These are phyloP conservation scores for Globisporangium ultimum DNA, from an alignment of 352 stramenopile species.

Conservation along the genomic window DNA sequence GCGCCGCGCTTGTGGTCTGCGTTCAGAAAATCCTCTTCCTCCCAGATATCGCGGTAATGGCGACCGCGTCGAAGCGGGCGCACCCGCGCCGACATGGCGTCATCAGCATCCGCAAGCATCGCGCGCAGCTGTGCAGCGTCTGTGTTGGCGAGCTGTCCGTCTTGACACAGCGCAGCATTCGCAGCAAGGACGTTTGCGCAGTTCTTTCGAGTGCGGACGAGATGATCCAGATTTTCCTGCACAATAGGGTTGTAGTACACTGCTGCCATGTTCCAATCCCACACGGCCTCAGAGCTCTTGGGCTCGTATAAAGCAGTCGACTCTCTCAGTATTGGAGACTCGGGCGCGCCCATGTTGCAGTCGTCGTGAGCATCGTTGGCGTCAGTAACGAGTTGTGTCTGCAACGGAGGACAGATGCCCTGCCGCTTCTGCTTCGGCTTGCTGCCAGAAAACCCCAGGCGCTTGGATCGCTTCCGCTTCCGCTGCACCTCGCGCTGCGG, in stretches of 20 bases:
- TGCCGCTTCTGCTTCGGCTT: constrained; percentile 17
- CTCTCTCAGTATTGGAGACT: constrained; percentile 41
- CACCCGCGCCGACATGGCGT: constrained; percentile 22
- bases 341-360: constrained; percentile 15
- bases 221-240: constrained; percentile 51
- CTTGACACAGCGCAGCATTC: constrained; percentile 26
- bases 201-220: constrained; percentile 45
- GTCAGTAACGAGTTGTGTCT: constrained; percentile 24
- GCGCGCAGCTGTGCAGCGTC: constrained; percentile 39
- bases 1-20: constrained; percentile 22
- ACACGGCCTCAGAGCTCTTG: constrained; percentile 30
- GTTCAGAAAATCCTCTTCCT: constrained; percentile 64
- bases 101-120: constrained; percentile 42
- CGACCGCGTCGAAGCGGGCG: constrained; percentile 46
- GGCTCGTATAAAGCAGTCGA: constrained; percentile 41
- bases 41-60: constrained; percentile 74
- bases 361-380: constrained; percentile 11
- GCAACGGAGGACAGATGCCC: constrained; percentile 11
- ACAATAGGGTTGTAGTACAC: constrained; percentile 51
- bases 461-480: constrained; percentile 49
- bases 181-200: constrained; percentile 51
- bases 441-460: constrained; percentile 27
- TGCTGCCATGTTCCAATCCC: constrained; percentile 62
- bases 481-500: constrained; percentile 6
- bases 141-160: constrained; percentile 11